Evolutionary conservation across 2,329 filamentous ascomycete genomes (phyloP).

Genomic region (Cladosporium oxysporum): DNA sequence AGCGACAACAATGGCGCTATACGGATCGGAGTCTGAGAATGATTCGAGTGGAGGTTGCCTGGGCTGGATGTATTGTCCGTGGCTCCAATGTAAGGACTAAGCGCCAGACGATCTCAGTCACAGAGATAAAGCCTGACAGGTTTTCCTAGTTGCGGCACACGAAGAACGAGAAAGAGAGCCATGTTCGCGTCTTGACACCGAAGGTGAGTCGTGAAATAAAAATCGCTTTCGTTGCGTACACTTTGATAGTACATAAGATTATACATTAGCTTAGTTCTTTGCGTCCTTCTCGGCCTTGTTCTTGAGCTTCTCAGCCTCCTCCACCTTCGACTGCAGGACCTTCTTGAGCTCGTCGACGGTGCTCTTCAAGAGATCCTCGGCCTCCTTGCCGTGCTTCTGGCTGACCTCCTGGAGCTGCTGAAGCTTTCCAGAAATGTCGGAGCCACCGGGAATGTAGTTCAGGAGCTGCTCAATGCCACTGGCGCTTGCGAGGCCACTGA

Average conservation of each 20-base stretch:
- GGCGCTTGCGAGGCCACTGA: slow-evolving; percentile 24
- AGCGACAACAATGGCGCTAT: not conserved
- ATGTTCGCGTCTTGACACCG: not conserved
- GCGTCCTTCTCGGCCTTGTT: slow-evolving; percentile 36
- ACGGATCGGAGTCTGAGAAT: no score
- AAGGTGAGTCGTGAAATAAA: not conserved
- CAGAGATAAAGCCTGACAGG: no score
- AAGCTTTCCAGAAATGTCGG: slow-evolving; percentile 66
- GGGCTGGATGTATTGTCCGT: no score
- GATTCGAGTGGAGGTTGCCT: not conserved
- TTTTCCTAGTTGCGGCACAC: not conserved
- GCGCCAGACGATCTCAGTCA: no score
- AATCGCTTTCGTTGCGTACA: not conserved
- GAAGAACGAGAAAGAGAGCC: not conserved
- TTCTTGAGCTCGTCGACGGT: slow-evolving; percentile 67
- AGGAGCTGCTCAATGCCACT: slow-evolving; percentile 58
- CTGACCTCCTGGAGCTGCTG: slow-evolving; percentile 65
- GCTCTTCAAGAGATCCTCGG: slow-evolving; percentile 68
- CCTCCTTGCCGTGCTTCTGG: slow-evolving; percentile 68
- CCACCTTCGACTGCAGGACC: slow-evolving; percentile 62
- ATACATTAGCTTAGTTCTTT: slow-evolving; percentile 15
- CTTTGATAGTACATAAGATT: slow-evolving; percentile 1
- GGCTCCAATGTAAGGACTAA: no score
- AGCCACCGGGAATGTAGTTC: slow-evolving; percentile 64
- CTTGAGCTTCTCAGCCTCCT: slow-evolving; percentile 61